Conservation (phyloP, 371 early-diverging fungal genomes). For the Apophysomyces ossiformis region DNA sequence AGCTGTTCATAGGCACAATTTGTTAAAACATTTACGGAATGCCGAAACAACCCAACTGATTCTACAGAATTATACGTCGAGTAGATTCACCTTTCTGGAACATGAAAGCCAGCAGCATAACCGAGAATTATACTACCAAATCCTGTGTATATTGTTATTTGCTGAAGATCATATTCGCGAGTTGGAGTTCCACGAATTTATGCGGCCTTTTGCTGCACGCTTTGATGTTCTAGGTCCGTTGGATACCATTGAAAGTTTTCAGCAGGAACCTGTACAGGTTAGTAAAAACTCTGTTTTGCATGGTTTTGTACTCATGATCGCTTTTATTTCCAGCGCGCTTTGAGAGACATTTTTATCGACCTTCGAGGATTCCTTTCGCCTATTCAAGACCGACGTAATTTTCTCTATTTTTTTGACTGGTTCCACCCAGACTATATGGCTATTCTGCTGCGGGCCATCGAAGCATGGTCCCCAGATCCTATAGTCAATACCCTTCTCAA, state of each 20-base stretch:
- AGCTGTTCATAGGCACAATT: background rate
- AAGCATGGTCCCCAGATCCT: conserved; percentile 61
- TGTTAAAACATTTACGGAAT: conserved; percentile 58
- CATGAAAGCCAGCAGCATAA: conserved; percentile 46
- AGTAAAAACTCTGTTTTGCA: conserved; percentile 1
- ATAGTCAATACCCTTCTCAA: conserved; percentile 69
- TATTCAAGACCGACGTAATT: conserved; percentile 61
- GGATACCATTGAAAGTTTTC: conserved; percentile 40
- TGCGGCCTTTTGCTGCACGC: conserved; percentile 66
- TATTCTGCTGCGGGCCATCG: conserved; percentile 63
- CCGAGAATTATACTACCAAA: conserved; percentile 75
- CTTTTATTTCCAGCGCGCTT: conserved; percentile 23
- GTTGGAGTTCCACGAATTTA: conserved; percentile 71
- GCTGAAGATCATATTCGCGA: conserved; percentile 67
- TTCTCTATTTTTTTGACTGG: conserved; percentile 80
- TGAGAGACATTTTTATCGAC: conserved; percentile 75
- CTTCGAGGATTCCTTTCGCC: conserved; percentile 76
- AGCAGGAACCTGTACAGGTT: conserved; percentile 51
- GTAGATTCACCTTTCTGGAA: conserved; percentile 71
- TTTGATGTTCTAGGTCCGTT: conserved; percentile 50
- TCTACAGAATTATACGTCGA: conserved; percentile 70
- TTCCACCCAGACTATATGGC: conserved; percentile 69
- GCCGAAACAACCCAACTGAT: conserved; percentile 71
- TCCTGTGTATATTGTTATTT: conserved; percentile 76
- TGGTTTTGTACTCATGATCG: background rate